These are phyloP conservation scores for Moniliella sp. DNA, from an alignment of 1,284 basidiomycete species.

Conservation along the genomic window DNA sequence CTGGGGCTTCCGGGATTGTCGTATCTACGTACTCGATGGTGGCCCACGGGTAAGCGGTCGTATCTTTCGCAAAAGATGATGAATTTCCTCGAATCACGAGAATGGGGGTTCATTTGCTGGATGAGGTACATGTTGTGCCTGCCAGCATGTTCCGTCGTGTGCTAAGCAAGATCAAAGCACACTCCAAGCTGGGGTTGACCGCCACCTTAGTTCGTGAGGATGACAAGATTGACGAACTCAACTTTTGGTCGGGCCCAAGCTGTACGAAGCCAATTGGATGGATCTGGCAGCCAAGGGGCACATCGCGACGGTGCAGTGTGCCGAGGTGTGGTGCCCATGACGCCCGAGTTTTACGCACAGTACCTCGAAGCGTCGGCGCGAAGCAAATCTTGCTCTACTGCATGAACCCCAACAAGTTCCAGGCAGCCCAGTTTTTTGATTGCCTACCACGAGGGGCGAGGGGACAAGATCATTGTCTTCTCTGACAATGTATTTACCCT, in stretches of 20 bases:
- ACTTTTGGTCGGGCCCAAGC: conserved; percentile 98
- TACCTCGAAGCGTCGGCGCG: conserved; percentile 77
- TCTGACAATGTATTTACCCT: conserved; percentile 94
- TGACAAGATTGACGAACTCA: conserved; percentile 93
- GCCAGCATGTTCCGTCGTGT: conserved; percentile 34
- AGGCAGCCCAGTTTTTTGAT: conserved; percentile 96
- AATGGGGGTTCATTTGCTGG: conserved; percentile 33
- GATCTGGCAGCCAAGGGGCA: conserved; percentile 96
- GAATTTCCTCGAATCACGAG: conserved; percentile 31
- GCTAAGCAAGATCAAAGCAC: conserved; percentile 32
- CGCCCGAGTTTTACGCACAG: conserved; percentile 97
- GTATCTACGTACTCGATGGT: conserved; percentile 34
- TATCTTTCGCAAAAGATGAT: conserved; percentile 34
- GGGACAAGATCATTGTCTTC: conserved; percentile 98
- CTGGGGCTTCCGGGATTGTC: conserved; percentile 29
- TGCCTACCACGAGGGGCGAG: conserved; percentile 87
- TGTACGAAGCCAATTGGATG: conserved; percentile 99
- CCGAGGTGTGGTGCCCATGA: conserved; percentile 99
- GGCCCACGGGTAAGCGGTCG: conserved; percentile 29
- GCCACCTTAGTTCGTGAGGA: conserved; percentile 90
- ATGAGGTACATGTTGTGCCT: conserved; percentile 33
- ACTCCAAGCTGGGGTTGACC: conserved; percentile 29
- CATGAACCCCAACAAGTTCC: conserved; percentile 99
- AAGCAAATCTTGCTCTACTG: conserved; percentile 91
- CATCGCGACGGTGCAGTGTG: conserved; percentile 94